A percentile compares a stretch with the other conserved stretches of the same genome.
These are phyloP conservation scores for Fusarium buxicola DNA, from an alignment of 2,329 filamentous ascomycete genomes.

Conservation along the genomic window DNA sequence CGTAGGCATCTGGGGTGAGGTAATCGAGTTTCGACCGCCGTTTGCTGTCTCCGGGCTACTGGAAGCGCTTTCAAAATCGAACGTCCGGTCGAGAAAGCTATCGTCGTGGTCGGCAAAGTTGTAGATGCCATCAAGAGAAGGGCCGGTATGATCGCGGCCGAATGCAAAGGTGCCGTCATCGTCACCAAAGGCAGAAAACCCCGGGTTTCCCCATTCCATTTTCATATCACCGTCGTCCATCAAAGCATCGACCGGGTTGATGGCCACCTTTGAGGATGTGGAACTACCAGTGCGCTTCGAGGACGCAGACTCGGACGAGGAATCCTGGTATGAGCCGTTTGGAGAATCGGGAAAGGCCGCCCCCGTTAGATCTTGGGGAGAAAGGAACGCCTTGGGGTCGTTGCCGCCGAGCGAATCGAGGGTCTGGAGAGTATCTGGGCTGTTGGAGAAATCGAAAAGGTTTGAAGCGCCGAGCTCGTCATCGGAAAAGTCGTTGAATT, in stretches of 20 bases:
- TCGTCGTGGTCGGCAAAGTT: conserved; percentile 53
- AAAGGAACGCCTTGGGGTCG: conserved; percentile 49
- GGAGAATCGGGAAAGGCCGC: conserved; percentile 57
- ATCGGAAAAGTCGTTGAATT: conserved; percentile 54
- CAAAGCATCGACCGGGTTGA: conserved; percentile 56
- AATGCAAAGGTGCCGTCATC: conserved; percentile 54
- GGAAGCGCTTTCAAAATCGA: conserved; percentile 69
- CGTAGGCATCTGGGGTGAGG: conserved; percentile 57
- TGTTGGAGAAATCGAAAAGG: conserved; percentile 53
- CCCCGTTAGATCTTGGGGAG: conserved; percentile 50
- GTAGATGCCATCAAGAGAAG: conserved; percentile 48
- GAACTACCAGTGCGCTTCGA: conserved; percentile 61
- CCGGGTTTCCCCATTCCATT: conserved; percentile 57
- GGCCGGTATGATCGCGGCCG: conserved; percentile 44
- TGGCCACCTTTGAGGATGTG: conserved; percentile 58
- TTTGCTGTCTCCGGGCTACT: conserved; percentile 63
- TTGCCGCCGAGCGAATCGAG: conserved; percentile 47
- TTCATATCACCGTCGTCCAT: conserved; percentile 58
- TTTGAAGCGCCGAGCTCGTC: conserved; percentile 50
- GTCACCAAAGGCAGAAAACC: conserved; percentile 51
- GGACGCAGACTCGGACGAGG: conserved; percentile 64
- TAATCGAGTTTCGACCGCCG: conserved; percentile 49
- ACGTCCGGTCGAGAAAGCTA: conserved; percentile 61
- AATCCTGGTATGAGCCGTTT: conserved; percentile 60
- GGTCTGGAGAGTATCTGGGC: conserved; percentile 53